These are phyloP conservation scores for Plasmopara viticola DNA, from an alignment of 352 stramenopile species.

Conservation along the genomic window DNA sequence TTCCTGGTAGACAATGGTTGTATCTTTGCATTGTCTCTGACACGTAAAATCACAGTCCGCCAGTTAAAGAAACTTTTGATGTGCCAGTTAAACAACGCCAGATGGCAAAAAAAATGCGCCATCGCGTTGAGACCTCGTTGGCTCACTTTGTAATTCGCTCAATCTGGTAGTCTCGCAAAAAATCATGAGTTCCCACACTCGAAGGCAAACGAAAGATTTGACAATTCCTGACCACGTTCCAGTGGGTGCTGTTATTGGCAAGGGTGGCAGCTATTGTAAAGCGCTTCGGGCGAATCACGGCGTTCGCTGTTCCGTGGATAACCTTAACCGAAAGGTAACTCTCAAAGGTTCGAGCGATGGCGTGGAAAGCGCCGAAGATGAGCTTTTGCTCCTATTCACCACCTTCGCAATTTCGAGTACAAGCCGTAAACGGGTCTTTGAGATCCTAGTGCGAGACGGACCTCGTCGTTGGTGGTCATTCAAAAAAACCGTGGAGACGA, in stretches of 20 bases:
- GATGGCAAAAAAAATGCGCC: not conserved
- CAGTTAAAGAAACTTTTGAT: not conserved
- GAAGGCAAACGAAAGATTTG: slow-evolving; percentile 16
- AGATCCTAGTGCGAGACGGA: slow-evolving; percentile 23
- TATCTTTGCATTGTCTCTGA: not conserved
- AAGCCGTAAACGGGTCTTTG: slow-evolving; percentile 15
- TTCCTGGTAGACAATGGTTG: no score
- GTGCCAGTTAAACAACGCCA: no score
- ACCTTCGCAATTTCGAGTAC: slow-evolving; percentile 10
- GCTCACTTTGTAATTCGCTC: slow-evolving; percentile 9
- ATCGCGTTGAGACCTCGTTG: not conserved
- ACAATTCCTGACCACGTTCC: slow-evolving; percentile 28
- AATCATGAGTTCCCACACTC: slow-evolving; percentile 12
- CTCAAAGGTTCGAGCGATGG: slow-evolving; percentile 14
- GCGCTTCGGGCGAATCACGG: slow-evolving; percentile 19
- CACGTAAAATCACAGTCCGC: not conserved
- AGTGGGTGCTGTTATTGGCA: slow-evolving; percentile 40
- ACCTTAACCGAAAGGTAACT: slow-evolving; percentile 20
- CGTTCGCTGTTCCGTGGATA: slow-evolving; percentile 27
- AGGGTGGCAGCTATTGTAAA: slow-evolving; percentile 32
- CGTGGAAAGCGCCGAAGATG: slow-evolving; percentile 15
- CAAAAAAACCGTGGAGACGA: slow-evolving; percentile 9
- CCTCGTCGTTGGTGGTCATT: slow-evolving; percentile 24
- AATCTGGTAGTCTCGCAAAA: not conserved
- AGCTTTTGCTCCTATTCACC: slow-evolving; percentile 23